Base-by-base conservation (phyloP, 768 basidiomycete species). In the Tephrocybe sp. region DNA sequence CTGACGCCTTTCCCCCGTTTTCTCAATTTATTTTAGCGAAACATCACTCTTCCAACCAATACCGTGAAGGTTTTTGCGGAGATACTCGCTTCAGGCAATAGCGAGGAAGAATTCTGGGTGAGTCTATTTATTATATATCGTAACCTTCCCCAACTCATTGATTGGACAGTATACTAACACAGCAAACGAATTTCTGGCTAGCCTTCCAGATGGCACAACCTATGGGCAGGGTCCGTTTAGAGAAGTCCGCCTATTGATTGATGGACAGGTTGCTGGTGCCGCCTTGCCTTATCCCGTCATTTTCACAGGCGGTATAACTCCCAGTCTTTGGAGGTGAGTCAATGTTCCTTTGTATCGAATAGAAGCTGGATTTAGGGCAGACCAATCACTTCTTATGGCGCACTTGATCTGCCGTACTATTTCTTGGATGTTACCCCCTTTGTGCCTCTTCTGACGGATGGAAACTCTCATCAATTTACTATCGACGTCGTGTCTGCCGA, bases 401-500 rank as follows among this genome's bases (percentile, higher is more conserved):
- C 87, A 3, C 68, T 89, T 20, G 87, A 90, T 58, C 73, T 88
- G 11, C 89, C 89, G 1, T 87, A 84, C 1, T 91, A 90, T 64
- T 83, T 83, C 63, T 56, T 91, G 16, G 89, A 91, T 64, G 65
- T 89, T 46, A 89, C 89, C 7, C 87, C 89, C 1, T 91, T 91
- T 62, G 76, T 85, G 0, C 87, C 87, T 5, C 60, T 83, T 16
- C 73, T 92, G 32, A 75, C 82, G 0, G 87, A 88, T 50, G 83
- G 84, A 2, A 64, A 77, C n/a, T 71, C 82, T 17, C 91, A 91
- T 64, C 83, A 72, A 40, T 76, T 92, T 60, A 78, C 83, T 46
- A 72, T 93, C 38, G 84, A 92, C 60, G 83, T 92, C 38, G 78
- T 74, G 17, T 89, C 89, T 4, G 82, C 83, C 14, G 85, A 92